These are phyloP conservation scores for Ustilago loliicola DNA, from an alignment of 1,284 basidiomycete genomes.

Conservation along the genomic window DNA sequence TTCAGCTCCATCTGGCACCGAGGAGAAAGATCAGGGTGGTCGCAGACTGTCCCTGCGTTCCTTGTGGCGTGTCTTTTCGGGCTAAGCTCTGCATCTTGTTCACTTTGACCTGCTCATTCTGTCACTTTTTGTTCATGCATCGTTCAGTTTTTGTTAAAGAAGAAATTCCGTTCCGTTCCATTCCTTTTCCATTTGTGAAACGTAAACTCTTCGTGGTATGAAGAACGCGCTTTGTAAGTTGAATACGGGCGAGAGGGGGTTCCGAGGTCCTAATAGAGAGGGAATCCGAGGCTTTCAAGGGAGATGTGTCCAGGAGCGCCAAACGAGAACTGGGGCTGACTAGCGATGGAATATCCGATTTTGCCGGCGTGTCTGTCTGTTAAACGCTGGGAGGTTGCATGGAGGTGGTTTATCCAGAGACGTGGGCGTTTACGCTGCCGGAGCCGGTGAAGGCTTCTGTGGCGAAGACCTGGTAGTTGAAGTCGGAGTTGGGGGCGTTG, in stretches of 20 bases:
- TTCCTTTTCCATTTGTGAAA: background rate
- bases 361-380: too few species aligned
- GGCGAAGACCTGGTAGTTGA: constrained; percentile 50
- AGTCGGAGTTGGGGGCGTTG: constrained; percentile 28
- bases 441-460: constrained; percentile 39
- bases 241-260: background rate
- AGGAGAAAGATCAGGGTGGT: background rate
- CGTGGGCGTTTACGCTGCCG: constrained; percentile 20
- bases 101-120: background rate
- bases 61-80: constrained; percentile 2
- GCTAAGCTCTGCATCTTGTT: background rate
- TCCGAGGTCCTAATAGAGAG: background rate
- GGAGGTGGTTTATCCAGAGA: constrained; percentile 28
- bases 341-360: too few species aligned
- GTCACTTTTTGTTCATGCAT: background rate
- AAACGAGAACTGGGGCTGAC: too few species aligned
- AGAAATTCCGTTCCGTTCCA: background rate
- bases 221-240: background rate
- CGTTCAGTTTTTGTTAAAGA: background rate
- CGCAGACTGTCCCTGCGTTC: constrained; percentile 7
- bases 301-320: too few species aligned
- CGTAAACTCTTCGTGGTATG: background rate
- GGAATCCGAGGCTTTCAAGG: too few species aligned
- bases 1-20: background rate
- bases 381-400: too few species aligned